A percentile compares a stretch with the other conserved stretches of the same genome.
These are phyloP conservation scores for Vitis hybrid DNA, from an alignment of 177 flowering plant species.

Conservation along the genomic window DNA sequence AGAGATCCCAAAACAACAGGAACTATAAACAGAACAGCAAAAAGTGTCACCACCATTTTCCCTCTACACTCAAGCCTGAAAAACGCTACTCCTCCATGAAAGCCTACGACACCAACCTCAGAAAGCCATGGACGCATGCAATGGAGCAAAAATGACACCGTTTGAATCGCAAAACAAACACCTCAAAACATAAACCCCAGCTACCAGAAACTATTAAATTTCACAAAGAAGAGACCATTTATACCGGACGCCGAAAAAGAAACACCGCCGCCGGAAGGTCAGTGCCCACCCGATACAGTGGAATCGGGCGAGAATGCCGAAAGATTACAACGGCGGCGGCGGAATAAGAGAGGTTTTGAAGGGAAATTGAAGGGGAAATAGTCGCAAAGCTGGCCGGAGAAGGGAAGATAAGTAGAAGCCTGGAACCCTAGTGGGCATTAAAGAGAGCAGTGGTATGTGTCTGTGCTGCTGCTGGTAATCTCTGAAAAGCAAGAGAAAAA, in stretches of 20 bases:
- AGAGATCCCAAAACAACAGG: conserved; percentile 16
- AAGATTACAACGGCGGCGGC: background rate
- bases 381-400: background rate
- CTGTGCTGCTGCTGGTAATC: too few species aligned
- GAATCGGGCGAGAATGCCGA: background rate
- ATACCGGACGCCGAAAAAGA: background rate
- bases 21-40: conserved; percentile 5
- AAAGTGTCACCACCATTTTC: conserved; percentile 16
- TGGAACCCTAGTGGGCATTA: conserved; percentile 11
- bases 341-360: background rate
- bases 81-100: conserved; percentile 12
- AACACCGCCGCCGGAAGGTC: background rate
- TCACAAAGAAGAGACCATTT: background rate
- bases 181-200: background rate
- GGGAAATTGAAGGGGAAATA: background rate
- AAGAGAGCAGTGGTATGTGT: background rate
- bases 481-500: conserved; percentile 1
- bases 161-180: background rate
- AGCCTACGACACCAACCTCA: background rate
- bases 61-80: background rate
- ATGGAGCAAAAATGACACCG: background rate
- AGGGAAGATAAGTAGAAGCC: background rate
- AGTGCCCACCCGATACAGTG: background rate
- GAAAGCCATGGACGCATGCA: too few species aligned
- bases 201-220: background rate